phyloP scores from a whole-genome alignment of 2,329 filamentous ascomycete species.

The Thelonectria blattea region DNA sequence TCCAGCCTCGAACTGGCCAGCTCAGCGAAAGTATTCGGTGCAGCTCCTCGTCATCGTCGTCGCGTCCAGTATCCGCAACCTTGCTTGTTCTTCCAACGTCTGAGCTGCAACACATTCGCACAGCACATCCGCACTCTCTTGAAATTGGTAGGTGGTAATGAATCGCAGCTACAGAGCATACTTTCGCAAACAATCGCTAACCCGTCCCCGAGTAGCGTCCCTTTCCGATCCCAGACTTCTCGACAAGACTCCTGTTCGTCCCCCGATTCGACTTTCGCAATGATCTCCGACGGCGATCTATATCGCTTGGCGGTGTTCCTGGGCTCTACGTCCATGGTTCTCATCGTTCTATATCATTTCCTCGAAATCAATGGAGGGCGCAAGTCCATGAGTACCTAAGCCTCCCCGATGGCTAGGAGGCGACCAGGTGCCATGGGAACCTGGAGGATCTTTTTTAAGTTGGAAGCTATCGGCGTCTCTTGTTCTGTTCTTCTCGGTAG shows the following conservation, averaged over 20 bases:
- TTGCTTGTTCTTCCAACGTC: slow-evolving; percentile 4
- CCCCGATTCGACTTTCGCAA: slow-evolving; percentile 53
- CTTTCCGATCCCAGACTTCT: slow-evolving; percentile 7
- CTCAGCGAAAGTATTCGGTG: slow-evolving; percentile 7
- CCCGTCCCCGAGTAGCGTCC: slow-evolving; percentile 13
- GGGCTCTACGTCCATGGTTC: slow-evolving; percentile 84
- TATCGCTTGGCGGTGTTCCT: slow-evolving; percentile 94
- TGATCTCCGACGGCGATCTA: slow-evolving; percentile 94
- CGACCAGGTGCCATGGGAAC: too few species aligned
- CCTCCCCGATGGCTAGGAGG: too few species aligned
- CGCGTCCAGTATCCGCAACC: slow-evolving; percentile 14
- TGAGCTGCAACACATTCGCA: neutral
- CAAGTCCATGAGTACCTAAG: neutral
- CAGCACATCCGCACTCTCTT: neutral
- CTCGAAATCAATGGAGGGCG: slow-evolving; percentile 77
- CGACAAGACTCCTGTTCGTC: slow-evolving; percentile 2
- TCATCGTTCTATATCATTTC: slow-evolving; percentile 96
- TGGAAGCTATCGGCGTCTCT: too few species aligned
- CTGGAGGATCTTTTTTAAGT: too few species aligned
- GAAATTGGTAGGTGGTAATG: neutral
- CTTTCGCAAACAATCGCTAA: slow-evolving; percentile 17
- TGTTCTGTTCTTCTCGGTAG: too few species aligned
- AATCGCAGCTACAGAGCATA: neutral
- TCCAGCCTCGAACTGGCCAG: slow-evolving; percentile 40
- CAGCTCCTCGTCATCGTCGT: slow-evolving; percentile 21